Base-by-base conservation (phyloP, 2,329 filamentous ascomycete genomes). In the Sclerotinia spermophila region DNA sequence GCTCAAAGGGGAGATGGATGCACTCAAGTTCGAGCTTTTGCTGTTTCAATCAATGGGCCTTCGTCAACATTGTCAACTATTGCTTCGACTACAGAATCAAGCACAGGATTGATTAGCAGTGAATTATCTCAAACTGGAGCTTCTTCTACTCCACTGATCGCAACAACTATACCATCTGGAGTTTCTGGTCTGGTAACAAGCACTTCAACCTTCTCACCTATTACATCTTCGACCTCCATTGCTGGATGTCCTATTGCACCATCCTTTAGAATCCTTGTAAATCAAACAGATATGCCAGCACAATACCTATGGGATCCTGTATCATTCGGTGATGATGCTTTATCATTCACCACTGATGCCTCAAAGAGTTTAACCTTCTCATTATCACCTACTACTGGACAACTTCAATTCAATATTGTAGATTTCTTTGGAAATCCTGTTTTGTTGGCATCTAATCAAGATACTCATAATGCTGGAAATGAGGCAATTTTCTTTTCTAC, bases 221-320 rank as follows among this genome's bases (percentile, higher is more conserved):
- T 66, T 15, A 19, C 68, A 44, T 48, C 68, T 35, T 56, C 62
- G 42, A 70, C 68, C 10, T 13, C 68, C 24, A 42, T 35, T 6
- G 51, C 68, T 21, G 55, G 64, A 27, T 73, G 73, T 58, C 40
- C 67, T 8, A n/a, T 74, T 24, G n/a, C 73, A 30, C 72, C 70
- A 27, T 73, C 59, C 24, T 74, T 74, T 60, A 72, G 56, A n/a
- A 73, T 74, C n/a, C 44, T 71, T 17, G 72, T 69, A 27, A 64
- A 68, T 17, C 68, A 69, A n/a, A 55, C 61, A 27, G 72, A 53
- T 27, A 38, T 40, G 24, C 40, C 42, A 15, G 19, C 69, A 27
- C 70, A 73, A 45, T 74, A 73, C 64, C 66, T 74, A 21, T 74
- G 71, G 58, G 73, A 74, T 56, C 72, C 72, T 35, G n/a, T 64